A percentile compares a stretch with the other conserved stretches of the same genome.
Evolutionary conservation across 73 alveolate genomes (phyloP).

Genomic region (Stentor roeselii): DNA sequence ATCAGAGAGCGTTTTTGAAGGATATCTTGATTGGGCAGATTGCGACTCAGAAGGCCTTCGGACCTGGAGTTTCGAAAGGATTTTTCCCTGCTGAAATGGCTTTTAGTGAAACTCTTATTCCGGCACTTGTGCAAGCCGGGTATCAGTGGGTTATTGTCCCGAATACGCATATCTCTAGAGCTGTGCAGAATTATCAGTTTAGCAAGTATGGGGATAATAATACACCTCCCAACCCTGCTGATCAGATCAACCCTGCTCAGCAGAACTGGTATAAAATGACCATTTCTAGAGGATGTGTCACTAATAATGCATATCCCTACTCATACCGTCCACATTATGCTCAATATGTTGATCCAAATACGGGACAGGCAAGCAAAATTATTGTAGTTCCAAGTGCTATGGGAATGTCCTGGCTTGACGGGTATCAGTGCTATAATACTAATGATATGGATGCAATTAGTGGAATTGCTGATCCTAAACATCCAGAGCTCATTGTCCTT

Average conservation of each 20-base stretch:
- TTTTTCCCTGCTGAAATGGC: conserved; percentile 29
- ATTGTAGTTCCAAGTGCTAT: conserved; percentile 23
- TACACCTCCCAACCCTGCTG: conserved; percentile 27
- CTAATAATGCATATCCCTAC: conserved; percentile 12
- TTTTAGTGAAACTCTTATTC: conserved; percentile 2
- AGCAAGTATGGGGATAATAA: conserved; percentile 3
- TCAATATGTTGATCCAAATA: conserved; percentile 8
- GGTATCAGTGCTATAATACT: neutral
- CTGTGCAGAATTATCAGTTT: conserved; percentile 14
- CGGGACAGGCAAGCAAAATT: conserved; percentile 16
- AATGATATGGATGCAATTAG: neutral
- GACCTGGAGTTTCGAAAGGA: neutral
- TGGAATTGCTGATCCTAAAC: conserved; percentile 12
- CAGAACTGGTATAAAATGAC: conserved; percentile 13
- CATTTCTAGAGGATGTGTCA: conserved; percentile 3
- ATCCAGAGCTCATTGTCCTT: neutral
- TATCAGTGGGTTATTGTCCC: conserved; percentile 23
- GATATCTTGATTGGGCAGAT: neutral
- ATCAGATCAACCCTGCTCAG: conserved; percentile 16
- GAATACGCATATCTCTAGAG: conserved; percentile 21
- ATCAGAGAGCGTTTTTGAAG: neutral
- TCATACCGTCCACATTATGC: conserved; percentile 23
- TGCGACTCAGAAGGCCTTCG: neutral
- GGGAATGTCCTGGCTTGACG: conserved; percentile 22
- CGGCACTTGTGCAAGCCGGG: conserved; percentile 15